Percentiles rank a stretch among this genome's conserved stretches.
These are phyloP conservation scores for Fonsecaea pugnacius DNA, from an alignment of 2,329 filamentous ascomycete species.

Conservation along the genomic window DNA sequence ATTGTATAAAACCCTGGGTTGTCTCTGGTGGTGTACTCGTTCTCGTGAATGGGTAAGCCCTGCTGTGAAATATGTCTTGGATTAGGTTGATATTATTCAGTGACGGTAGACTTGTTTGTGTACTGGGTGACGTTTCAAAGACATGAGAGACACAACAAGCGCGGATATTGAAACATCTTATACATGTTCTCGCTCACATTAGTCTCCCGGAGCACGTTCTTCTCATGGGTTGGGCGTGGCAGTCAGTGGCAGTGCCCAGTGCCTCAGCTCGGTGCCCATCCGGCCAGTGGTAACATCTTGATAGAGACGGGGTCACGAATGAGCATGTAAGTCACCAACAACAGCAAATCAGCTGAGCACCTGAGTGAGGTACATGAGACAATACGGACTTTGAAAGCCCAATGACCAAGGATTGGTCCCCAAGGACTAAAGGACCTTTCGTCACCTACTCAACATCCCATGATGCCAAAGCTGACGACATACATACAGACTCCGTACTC, in stretches of 20 bases:
- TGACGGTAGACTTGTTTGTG: no score
- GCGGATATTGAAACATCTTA: background rate
- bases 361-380: no score
- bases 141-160: background rate
- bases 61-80: background rate
- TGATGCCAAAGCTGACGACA: slow-evolving; percentile 22
- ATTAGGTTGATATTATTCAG: no score
- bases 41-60: no score
- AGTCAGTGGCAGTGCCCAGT: slow-evolving; percentile 1
- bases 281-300: background rate
- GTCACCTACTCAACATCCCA: no score
- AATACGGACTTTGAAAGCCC: no score
- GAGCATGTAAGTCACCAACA: no score
- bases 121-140: background rate
- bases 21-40: background rate
- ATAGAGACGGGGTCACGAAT: background rate
- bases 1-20: background rate
- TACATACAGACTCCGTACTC: no score
- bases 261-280: background rate
- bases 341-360: no score
- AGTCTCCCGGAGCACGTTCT: background rate
- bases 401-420: no score
- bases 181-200: background rate
- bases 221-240: background rate
- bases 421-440: no score